Base-by-base conservation (phyloP, 176 grass and related monocot species). In the Aegilops speltoides region DNA sequence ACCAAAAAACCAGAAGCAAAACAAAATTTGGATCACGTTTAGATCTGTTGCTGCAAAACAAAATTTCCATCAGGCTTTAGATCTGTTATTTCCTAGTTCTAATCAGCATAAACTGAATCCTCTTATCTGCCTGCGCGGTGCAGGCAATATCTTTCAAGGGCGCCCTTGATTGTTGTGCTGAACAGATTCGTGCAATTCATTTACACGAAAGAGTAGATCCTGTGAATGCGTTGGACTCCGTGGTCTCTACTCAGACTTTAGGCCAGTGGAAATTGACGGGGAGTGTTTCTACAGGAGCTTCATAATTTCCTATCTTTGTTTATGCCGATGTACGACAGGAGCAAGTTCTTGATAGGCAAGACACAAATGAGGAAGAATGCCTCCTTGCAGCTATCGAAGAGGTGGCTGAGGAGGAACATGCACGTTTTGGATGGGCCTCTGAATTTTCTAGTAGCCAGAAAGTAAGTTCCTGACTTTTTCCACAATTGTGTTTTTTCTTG, bases 201-300 rank as follows among this genome's bases (percentile, higher is more conserved):
- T 48, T 48, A 48, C 45, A 48, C 1, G 45, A 15, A 48, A 48
- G 45, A 48, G 45, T 16, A 40, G 6, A 60, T 14, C 6, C 59
- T 71, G 24, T 28, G 12, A 16, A 71, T 64, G 76, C 12, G 19
- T 10, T 73, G 29, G 15, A 11, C 16, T 82, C 73, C 22, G 0
- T 29, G 4, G 3, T 52, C 1, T 0, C 5, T 84, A 79, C 73
- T 84, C 67, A 24, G 54, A 4, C 72, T 56, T 89, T 73, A 73
- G 75, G 23, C 76, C 76, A 3, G 82, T 89, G n/a, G 8, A 7
- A 64, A 59, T 57, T 74, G 87, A 89, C 29, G 76, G 66, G 13
- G 82, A 89, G 19, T 80, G 87, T 85, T 89, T 89, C 76, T 80
- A 89, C 33, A 54, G 87, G 67, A 84, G 87, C 76, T 89, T 84